Percentiles rank a stretch among this genome's conserved stretches.
phyloP scores from a whole-genome alignment of 2,329 filamentous ascomycete genomes.

The Colletotrichum sp. region DNA sequence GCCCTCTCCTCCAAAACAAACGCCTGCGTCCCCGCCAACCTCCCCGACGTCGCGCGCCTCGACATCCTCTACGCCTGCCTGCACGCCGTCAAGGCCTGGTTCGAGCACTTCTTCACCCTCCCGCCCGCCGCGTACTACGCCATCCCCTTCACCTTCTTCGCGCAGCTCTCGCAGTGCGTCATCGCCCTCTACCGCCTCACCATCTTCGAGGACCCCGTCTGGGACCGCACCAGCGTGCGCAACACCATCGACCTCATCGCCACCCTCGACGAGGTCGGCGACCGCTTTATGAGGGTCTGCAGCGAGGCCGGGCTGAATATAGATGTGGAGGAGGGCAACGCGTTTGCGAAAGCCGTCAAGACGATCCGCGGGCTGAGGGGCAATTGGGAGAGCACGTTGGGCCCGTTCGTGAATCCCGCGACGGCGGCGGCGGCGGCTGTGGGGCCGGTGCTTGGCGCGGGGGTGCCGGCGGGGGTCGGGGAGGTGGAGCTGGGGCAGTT shows the following conservation, averaged over 20 bases:
- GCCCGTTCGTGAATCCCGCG: neutral
- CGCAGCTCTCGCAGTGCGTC: conserved; percentile 36
- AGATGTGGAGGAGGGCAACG: conserved; percentile 30
- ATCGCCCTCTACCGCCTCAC: conserved; percentile 36
- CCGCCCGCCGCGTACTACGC: conserved; percentile 30
- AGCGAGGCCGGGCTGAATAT: neutral
- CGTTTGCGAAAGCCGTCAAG: conserved; percentile 37
- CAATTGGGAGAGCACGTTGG: conserved; percentile 40
- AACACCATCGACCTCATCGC: conserved; percentile 36
- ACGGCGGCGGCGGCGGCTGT: conserved; percentile 9
- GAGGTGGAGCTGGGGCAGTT: conserved; percentile 12
- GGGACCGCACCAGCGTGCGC: conserved; percentile 38
- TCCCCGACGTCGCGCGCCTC: conserved; percentile 25
- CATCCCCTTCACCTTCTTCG: conserved; percentile 37
- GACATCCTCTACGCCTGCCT: conserved; percentile 34
- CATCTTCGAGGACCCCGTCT: conserved; percentile 39
- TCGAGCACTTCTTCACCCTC: conserved; percentile 36
- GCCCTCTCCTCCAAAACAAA: conserved; percentile 21
- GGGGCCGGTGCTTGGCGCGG: neutral
- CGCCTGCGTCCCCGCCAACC: conserved; percentile 17
- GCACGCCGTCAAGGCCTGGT: conserved; percentile 27
- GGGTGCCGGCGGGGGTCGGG: neutral
- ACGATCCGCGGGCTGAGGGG: conserved; percentile 37
- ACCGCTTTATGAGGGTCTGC: conserved; percentile 1
- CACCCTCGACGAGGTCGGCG: conserved; percentile 29